Evolutionary conservation across 352 stramenopile species (phyloP).

Genomic region (Globisporangium solare): DNA sequence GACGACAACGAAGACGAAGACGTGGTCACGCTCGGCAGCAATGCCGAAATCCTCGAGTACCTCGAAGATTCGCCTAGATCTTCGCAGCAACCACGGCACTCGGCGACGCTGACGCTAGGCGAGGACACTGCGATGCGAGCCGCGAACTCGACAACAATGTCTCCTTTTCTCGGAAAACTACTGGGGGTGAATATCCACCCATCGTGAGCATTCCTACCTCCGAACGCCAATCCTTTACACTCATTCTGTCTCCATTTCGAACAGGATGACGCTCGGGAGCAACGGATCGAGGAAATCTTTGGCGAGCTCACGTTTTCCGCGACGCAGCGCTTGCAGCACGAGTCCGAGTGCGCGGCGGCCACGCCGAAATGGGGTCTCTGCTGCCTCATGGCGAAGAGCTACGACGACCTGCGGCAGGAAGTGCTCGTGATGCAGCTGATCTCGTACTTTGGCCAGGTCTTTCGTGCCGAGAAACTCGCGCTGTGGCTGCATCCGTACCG

Average conservation of each 20-base stretch:
- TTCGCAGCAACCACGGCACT: not conserved
- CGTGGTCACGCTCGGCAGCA: constrained; percentile 4
- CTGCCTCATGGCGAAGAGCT: constrained; percentile 95
- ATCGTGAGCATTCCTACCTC: not conserved
- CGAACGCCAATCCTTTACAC: not conserved
- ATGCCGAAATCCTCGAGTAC: constrained; percentile 14
- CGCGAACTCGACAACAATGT: not conserved
- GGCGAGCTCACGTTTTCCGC: constrained; percentile 58
- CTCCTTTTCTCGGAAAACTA: not conserved
- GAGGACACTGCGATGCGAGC: not conserved
- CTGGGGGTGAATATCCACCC: not conserved
- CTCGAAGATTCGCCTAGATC: constrained; percentile 5
- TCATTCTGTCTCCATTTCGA: not conserved
- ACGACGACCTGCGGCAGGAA: constrained; percentile 97
- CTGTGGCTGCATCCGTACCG: constrained; percentile 94
- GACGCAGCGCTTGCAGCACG: constrained; percentile 33
- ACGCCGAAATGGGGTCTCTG: constrained; percentile 35
- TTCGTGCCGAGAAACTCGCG: constrained; percentile 85
- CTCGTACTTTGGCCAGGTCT: constrained; percentile 93
- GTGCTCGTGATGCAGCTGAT: constrained; percentile 98
- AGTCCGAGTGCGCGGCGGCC: constrained; percentile 3
- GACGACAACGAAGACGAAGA: constrained; percentile 11
- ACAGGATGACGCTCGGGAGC: constrained; percentile 36
- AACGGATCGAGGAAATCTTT: constrained; percentile 60
- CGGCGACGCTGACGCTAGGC: not conserved